Base-by-base conservation (phyloP, 1,284 basidiomycete genomes). In the Microbotryomycetes sp. region DNA sequence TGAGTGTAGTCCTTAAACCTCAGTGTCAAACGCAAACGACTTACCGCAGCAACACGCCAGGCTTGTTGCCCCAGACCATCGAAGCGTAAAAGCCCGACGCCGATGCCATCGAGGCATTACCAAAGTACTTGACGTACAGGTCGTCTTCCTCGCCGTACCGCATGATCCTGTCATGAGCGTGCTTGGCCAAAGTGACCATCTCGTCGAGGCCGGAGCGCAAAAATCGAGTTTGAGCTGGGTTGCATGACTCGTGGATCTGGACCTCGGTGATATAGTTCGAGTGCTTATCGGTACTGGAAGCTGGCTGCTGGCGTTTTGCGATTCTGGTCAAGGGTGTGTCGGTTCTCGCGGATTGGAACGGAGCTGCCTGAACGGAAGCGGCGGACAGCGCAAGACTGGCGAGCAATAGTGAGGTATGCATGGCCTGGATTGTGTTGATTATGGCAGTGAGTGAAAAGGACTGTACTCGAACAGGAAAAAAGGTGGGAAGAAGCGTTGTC, bases 221-320 rank as follows among this genome's bases (percentile, higher is more conserved):
- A 52, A 54, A 62, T 13, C 11, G 28, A 28, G 52, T 46, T 55
- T 65, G 60, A 5, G 54, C 57, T 3, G 52, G 31, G 4, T 49
- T 47, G 60, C 64, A 65, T n/a, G 62, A 64, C 24, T 59, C 57
- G 51, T 64, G 62, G 30, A 64, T 64, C 48, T 64, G 59, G 3
- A 64, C 59, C 5, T 60, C 52, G n/a, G 45, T 11, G 23, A 45
- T 45, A 3, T 27, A 41, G 9, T n/a, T 28, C 26, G 21, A 27
- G 26, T 23, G 26, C 18, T n/a, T 51, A 13, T 45, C 57, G 58
- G 52, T 31, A 48, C 41, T 45, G 30, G 29, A 45, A 5, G 18
- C 45, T 2, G 46, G 18, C 15, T 21, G 21, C 23, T 58, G 50
- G 6, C 30, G 52, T 3, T 54, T 55, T 27, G 52, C 52, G 16